A percentile compares a stretch with the other conserved stretches of the same genome.
Conservation (phyloP, 1,284 basidiomycete species). For the Cerrena zonata region DNA sequence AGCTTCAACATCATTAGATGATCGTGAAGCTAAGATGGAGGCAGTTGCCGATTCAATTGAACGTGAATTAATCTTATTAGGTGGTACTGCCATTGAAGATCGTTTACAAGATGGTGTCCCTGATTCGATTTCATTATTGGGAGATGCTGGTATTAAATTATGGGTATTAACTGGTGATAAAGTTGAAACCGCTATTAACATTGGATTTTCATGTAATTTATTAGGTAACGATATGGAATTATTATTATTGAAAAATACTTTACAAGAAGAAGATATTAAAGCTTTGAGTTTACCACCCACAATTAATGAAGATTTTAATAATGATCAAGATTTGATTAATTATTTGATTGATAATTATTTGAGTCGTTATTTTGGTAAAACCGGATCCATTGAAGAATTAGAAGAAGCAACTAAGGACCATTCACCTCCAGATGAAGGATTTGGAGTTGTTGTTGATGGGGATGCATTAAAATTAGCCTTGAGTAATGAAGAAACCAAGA, state of each 20-base stretch:
- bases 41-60: constrained; percentile 83
- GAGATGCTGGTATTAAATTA: constrained; percentile 91
- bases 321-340: constrained; percentile 75
- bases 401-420: constrained; percentile 65
- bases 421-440: constrained; percentile 63
- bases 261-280: too few species aligned
- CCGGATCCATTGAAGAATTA: constrained; percentile 53
- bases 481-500: constrained; percentile 70
- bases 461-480: constrained; percentile 86
- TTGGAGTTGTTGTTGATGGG: constrained; percentile 96
- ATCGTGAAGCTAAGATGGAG: constrained; percentile 88
- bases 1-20: constrained; percentile 68
- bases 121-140: constrained; percentile 87
- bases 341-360: constrained; percentile 90
- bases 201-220: constrained; percentile 86
- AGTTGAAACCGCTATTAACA: constrained; percentile 95
- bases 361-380: constrained; percentile 78
- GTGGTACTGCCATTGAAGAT: constrained; percentile 93
- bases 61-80: constrained; percentile 77
- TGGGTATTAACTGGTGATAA: constrained; percentile 97
- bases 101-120: constrained; percentile 96
- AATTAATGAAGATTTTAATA: too few species aligned
- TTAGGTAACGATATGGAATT: constrained; percentile 89
- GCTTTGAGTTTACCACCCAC: constrained; percentile 76
- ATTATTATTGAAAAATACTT: too few species aligned